phyloP scores from a whole-genome alignment of 345 rosid genomes.

The Leavenworthia alabamica region DNA sequence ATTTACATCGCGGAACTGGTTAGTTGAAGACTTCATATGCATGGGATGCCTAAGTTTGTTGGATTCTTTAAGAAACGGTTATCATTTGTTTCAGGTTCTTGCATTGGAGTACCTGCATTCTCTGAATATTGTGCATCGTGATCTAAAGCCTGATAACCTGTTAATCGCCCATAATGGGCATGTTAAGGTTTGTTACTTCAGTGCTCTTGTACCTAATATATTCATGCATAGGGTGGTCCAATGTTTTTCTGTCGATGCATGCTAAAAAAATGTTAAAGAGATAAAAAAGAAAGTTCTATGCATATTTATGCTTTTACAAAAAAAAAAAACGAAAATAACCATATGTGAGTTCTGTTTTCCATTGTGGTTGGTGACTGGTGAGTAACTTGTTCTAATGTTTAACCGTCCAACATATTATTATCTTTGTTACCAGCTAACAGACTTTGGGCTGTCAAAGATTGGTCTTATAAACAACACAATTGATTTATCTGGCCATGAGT shows the following conservation, averaged over 20 bases:
- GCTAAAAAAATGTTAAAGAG: not conserved
- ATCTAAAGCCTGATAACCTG: conserved; percentile 78
- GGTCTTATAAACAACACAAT: conserved; percentile 80
- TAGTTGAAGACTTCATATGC: conserved; percentile 24
- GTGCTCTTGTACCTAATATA: conserved; percentile 3
- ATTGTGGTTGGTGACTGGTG: not conserved
- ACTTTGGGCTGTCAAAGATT: conserved; percentile 76
- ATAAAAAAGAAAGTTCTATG: not conserved
- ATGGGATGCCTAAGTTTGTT: conserved; percentile 2
- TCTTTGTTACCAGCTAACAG: conserved; percentile 65
- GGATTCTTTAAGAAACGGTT: not conserved
- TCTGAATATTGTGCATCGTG: conserved; percentile 72
- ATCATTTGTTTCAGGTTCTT: conserved; percentile 57
- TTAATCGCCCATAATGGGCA: conserved; percentile 81
- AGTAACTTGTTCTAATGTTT: not conserved
- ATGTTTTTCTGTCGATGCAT: not conserved
- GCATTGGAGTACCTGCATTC: conserved; percentile 84
- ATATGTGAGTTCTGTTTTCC: not conserved
- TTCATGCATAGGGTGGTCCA: not conserved
- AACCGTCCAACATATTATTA: conserved; percentile 22
- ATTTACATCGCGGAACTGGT: conserved; percentile 83
- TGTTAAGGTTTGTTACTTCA: conserved; percentile 57
- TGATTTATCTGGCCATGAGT: conserved; percentile 54
- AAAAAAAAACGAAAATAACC: not conserved
- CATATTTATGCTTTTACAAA: not conserved